phyloP scores from a whole-genome alignment of 768 basidiomycete species.

The Sarcomyxa edulis region DNA sequence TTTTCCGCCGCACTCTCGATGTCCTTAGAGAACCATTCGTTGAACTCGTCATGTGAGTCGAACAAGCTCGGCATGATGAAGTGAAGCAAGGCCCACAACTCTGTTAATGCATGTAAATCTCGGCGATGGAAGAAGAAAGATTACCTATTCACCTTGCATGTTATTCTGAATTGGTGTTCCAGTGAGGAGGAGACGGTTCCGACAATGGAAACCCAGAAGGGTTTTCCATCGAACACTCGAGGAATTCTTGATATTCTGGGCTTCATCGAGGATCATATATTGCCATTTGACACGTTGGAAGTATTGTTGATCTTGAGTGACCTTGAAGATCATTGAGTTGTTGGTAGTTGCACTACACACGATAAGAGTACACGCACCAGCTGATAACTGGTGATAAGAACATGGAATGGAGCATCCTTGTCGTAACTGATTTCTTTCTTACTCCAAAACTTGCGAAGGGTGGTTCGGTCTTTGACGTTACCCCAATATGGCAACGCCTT shows the following conservation, averaged over 20 bases:
- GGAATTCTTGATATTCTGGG: constrained; percentile 99
- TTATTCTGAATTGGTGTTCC: constrained; percentile 99
- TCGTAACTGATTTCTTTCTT: constrained; percentile 95
- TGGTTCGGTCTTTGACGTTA: constrained; percentile 91
- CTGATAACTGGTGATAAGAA: constrained; percentile 96
- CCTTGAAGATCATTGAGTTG: constrained; percentile 32
- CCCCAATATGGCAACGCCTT: constrained; percentile 99
- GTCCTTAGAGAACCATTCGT: constrained; percentile 99
- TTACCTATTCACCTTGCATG: constrained; percentile 77
- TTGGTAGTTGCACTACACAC: background rate
- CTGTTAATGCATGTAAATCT: constrained; percentile 32
- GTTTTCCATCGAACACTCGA: constrained; percentile 97
- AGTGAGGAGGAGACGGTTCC: constrained; percentile 90
- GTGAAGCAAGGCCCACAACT: constrained; percentile 96
- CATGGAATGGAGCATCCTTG: constrained; percentile 92
- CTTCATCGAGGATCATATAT: constrained; percentile 99
- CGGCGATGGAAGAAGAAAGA: constrained; percentile 7
- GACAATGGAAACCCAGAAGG: constrained; percentile 89
- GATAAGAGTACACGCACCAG: constrained; percentile 55
- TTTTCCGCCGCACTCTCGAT: constrained; percentile 94
- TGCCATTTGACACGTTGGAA: constrained; percentile 99
- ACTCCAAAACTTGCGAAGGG: constrained; percentile 96
- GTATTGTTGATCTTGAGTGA: constrained; percentile 96
- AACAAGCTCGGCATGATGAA: constrained; percentile 99
- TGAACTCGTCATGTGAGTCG: constrained; percentile 99